Evolutionary conservation across 306 rosid genomes (phyloP).

Genomic region (Quercus berberidifolia): DNA sequence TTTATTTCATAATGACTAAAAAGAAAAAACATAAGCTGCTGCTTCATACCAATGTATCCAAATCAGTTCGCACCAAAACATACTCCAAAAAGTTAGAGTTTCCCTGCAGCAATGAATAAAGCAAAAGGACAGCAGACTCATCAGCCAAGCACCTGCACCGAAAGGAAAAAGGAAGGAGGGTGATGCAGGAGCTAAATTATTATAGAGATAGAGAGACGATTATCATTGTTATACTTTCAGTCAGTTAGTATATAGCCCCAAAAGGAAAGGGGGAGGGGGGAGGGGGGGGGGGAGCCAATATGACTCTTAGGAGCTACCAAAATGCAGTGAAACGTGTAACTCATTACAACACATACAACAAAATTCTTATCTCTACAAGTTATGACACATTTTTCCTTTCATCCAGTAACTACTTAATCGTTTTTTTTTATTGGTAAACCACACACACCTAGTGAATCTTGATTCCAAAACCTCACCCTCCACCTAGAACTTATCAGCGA

Average conservation of each 20-base stretch:
- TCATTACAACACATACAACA: background rate
- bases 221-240: background rate
- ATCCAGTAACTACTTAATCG: background rate
- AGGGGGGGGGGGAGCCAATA: background rate
- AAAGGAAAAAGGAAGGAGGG: background rate
- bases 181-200: background rate
- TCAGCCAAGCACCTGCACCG: constrained; percentile 79
- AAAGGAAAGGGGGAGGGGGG: background rate
- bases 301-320: background rate
- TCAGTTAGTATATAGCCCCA: background rate
- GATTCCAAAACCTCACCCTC: too few relatives aligned
- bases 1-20: constrained; percentile 4
- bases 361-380: background rate
- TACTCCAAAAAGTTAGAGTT: constrained; percentile 90
- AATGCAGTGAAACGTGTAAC: background rate
- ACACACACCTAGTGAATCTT: too few relatives aligned
- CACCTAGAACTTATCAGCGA: too few relatives aligned
- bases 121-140: constrained; percentile 90
- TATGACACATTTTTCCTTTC: background rate
- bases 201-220: background rate
- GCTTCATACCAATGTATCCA: constrained; percentile 89
- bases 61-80: constrained; percentile 97
- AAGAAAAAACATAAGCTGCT: constrained; percentile 23
- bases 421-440: background rate
- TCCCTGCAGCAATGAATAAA: constrained; percentile 93